Evolutionary conservation across 2,329 filamentous ascomycete species (phyloP).

Genomic region (Ophiostoma australiae): DNA sequence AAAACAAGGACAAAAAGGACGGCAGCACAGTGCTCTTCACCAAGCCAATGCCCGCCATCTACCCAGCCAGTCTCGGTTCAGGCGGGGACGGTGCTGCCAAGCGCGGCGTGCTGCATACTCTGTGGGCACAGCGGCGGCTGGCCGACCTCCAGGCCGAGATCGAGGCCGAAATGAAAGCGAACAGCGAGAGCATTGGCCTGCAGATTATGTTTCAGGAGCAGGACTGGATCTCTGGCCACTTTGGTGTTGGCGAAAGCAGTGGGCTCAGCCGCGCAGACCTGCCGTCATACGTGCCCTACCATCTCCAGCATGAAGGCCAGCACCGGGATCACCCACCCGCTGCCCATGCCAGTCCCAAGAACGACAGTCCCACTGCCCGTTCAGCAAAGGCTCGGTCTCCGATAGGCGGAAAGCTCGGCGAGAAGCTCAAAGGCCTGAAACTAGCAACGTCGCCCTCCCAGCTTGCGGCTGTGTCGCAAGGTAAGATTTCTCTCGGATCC

Average conservation of each 20-base stretch:
- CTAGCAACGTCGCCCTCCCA: slow-evolving; percentile 68
- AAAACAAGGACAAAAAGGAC: neutral
- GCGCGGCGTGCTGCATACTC: slow-evolving; percentile 79
- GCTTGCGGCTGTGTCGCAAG: slow-evolving; percentile 45
- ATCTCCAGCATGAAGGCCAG: neutral
- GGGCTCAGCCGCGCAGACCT: slow-evolving; percentile 24
- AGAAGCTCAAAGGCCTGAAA: slow-evolving; percentile 75
- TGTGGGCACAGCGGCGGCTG: slow-evolving; percentile 82
- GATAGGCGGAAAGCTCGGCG: slow-evolving; percentile 63
- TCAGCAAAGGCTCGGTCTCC: slow-evolving; percentile 57
- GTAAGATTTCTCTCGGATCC: slow-evolving; percentile 39
- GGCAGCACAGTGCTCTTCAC: slow-evolving; percentile 50
- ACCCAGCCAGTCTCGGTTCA: slow-evolving; percentile 67
- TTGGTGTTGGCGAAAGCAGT: slow-evolving; percentile 51
- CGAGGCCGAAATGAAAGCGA: slow-evolving; percentile 63
- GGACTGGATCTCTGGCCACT: slow-evolving; percentile 79
- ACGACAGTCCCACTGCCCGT: slow-evolving; percentile 37
- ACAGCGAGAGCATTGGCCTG: slow-evolving; percentile 75
- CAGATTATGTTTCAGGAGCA: slow-evolving; percentile 80
- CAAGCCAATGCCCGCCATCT: slow-evolving; percentile 82
- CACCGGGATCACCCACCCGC: neutral
- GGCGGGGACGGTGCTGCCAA: slow-evolving; percentile 63
- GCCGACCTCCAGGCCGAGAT: slow-evolving; percentile 74
- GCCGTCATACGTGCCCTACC: slow-evolving; percentile 23
- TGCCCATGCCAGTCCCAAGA: neutral